Base-by-base conservation (phyloP, 2,329 filamentous ascomycete species). In the Metarhizium album region DNA sequence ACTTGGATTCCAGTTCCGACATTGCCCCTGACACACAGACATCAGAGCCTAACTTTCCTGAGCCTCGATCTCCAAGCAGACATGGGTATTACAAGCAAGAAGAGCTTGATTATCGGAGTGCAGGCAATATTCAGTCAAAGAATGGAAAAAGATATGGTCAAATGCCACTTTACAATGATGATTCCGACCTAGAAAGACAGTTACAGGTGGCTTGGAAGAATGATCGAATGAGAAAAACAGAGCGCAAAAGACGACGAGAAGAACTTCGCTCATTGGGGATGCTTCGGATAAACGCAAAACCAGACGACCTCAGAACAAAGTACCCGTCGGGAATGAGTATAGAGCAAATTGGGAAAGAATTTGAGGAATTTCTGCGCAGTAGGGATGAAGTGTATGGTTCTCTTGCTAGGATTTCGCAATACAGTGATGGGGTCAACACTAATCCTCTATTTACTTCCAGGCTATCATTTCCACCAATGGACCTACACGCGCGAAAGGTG, bases 391-490 rank as follows among this genome's bases (percentile, higher is more conserved):
- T 75, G 83, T 89, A 71, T 61, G 76, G 70, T 35, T 22, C 16
- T 24, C 8, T 20, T 40, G n/a, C 20, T 7, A 16, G n/a, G 14
- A 31, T 33, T 37, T 37, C 3, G 13, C 13, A 37, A 5, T 37
- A 16, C n/a, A 5, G 9, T 40, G 22, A 46, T 13, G 16, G 4
- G 11, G 14, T 22, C 27, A 50, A 24, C 35, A 35, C 52, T 57
- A 46, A 60, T 23, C 11, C 8, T 13, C 14, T 16, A 54, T 48
- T 35, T 22, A 29, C 13, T 31, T 49, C 29, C 55, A 90, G 86
- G 45, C 73, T 93, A 5, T 72, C 81, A 4, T 73, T 97, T 23
- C 88, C 91, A 3, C 88, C 91, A 0, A 94, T 97, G 83, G 82
- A 87, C 51, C 87, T 89, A 54, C 69, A 77, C 43, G 78, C 84